Evolutionary conservation across 345 rosid species (phyloP).

Genomic region (Isatis tinctoria): DNA sequence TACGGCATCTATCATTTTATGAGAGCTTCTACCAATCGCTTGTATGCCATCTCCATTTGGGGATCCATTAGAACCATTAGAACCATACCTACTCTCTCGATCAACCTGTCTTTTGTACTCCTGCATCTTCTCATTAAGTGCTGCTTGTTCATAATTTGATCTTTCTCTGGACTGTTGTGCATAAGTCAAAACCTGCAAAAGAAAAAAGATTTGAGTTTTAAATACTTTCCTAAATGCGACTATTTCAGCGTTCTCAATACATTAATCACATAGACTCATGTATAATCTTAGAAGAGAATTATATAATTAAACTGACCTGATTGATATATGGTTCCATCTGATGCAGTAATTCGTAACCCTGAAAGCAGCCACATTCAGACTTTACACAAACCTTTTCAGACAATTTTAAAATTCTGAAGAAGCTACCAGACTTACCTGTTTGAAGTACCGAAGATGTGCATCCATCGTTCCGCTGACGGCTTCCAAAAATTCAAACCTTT

Average conservation of each 20-base stretch:
- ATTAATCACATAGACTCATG: not conserved
- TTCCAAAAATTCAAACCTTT: constrained; percentile 94
- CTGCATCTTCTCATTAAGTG: constrained; percentile 94
- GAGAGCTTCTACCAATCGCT: constrained; percentile 94
- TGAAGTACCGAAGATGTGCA: constrained; percentile 98
- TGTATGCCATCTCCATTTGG: constrained; percentile 97
- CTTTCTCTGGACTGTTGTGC: constrained; percentile 97
- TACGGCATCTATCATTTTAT: constrained; percentile 97
- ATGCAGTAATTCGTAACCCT: constrained; percentile 97
- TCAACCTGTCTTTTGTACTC: constrained; percentile 95
- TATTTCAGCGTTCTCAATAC: constrained; percentile 1
- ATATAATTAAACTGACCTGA: constrained; percentile 53
- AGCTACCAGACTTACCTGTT: constrained; percentile 51
- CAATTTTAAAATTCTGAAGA: constrained; percentile 1
- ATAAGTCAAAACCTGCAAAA: constrained; percentile 81
- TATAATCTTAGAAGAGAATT: not conserved
- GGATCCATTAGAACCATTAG: constrained; percentile 87
- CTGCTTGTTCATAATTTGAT: constrained; percentile 93
- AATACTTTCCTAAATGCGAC: not conserved
- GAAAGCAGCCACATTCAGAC: constrained; percentile 23
- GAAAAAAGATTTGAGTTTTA: not conserved
- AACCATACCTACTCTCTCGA: constrained; percentile 80
- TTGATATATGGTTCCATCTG: constrained; percentile 98
- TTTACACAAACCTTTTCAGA: constrained; percentile 24
- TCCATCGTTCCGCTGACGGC: constrained; percentile 99